Evolutionary conservation across 805 yeast genomes (phyloP), one percentile per base, ranked within the genome.

Genomic region (Candida sithepensis): DNA sequence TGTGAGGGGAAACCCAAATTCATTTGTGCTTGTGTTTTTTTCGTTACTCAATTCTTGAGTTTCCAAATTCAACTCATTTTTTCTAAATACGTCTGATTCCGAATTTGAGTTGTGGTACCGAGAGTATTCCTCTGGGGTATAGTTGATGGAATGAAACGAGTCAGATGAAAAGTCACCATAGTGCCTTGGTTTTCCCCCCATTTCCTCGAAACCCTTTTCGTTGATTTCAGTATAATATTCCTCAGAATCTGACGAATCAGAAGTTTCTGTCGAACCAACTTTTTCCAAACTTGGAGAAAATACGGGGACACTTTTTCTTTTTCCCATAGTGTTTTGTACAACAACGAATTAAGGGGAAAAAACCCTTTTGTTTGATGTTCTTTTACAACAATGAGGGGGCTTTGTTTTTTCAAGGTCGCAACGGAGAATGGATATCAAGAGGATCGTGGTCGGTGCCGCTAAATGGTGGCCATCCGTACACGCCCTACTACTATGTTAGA

Each of bases 241-340:
- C 24, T 49, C 50, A 1, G 55, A 51, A 38, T 57, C 59, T 3
- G 60, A 57, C 33, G 48, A 42, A 14, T 39, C 44, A 2, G 51
- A 39, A 4, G 51, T 34, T 16, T n/a, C 21, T 34, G 10, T 7
- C n/a, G 38, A 34, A 18, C 20, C 20, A 8, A 34, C 20, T 34
- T 4, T 34, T 5, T 7, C 19, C 20, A 5, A 8, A 16, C 18
- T 21, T 4, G 38, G 4, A 18, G 19, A 16, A 5, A 16, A n/a
- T 34, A 34, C 21, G 18, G 19, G 21, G 18, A 34, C 20, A n/a
- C 38, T n/a, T 3, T 6, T 16, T n/a, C 38, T 12, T 34, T 34
- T 18, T 34, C 8, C 19, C 21, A 19, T n/a, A n/a, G n/a, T n/a
- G n/a, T 16, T 34, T 34, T 16, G 16, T 34, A 34, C 38, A 24